Base-by-base conservation (phyloP, 1,139 yeast species). In the Sugiyamaella xylanicola region DNA sequence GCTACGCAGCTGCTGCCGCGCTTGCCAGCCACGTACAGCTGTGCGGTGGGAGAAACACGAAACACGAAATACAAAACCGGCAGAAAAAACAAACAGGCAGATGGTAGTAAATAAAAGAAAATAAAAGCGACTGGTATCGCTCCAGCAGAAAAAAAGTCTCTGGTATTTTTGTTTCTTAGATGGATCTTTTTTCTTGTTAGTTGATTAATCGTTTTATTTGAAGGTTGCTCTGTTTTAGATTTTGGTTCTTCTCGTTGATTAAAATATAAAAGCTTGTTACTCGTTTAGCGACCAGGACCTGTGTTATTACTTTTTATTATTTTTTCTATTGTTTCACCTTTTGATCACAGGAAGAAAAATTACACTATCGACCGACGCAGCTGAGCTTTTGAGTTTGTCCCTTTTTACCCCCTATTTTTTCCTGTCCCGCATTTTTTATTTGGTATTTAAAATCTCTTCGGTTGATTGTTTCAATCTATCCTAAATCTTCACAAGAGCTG, bases 281-380 rank as follows among this genome's bases (percentile, higher is more conserved):
- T 25, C 29, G 29, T 25, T 9, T 5, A 25, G 9, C 29, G 29
- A 25, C 29, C 9, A 5, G 29, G 29, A 5, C 11, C 32, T 25
- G 32, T 25, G 11, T 25, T 32, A 7, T n/a, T 13, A 8, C 15
- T 4, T 8, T 32, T 32, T 32, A 32, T 32, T 32, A 32, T n/a
- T 32, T 32, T 32, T 32, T 32, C 37, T 32, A 32, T 32, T 32
- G 37, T 32, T 32, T 32, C 37, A 32, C 37, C 37, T 32, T n/a
- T 32, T 32, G 37, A 32, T 32, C 37, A 32, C 37, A n/a, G 15
- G 37, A 15, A 8, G 37, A 32, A 32, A 32, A 32, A 9, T 13
- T 32, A 13, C 37, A 7, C 15, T 32, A 32, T 32, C 37, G 37
- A n/a, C 37, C 13, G 15, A 32, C 37, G 15, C 37, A 32, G 15